A percentile compares a stretch with the other conserved stretches of the same genome.
phyloP scores from a whole-genome alignment of 2,329 filamentous ascomycete species.

The Talaromyces sp. region DNA sequence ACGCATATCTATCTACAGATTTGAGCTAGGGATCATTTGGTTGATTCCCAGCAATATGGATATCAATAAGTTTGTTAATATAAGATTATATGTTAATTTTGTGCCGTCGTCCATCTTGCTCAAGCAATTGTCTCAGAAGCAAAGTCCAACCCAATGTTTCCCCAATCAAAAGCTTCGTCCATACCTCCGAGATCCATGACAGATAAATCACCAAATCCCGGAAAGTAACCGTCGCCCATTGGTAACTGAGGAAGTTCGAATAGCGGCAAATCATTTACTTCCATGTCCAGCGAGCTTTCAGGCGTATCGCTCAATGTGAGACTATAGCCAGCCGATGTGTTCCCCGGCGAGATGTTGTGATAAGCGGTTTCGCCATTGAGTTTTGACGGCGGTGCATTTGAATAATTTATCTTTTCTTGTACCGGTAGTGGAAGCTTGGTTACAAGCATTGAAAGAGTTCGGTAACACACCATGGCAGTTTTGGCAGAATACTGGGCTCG shows the following conservation, averaged over 20 bases:
- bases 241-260: not conserved
- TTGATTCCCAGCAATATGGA: not conserved
- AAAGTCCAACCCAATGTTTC: not conserved
- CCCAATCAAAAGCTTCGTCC: not conserved
- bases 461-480: slow-evolving; percentile 19
- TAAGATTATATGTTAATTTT: not conserved
- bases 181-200: not conserved
- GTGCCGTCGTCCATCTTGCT: not conserved
- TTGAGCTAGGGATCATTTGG: too few species aligned
- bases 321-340: not conserved
- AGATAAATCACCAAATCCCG: not conserved
- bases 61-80: not conserved
- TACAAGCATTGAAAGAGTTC: slow-evolving; percentile 17
- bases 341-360: not conserved
- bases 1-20: not conserved
- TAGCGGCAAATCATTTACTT: not conserved
- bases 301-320: not conserved
- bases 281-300: not conserved
- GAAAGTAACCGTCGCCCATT: not conserved
- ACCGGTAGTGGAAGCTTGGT: slow-evolving; percentile 11
- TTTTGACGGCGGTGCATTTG: not conserved
- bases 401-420: not conserved
- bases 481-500: slow-evolving; percentile 16
- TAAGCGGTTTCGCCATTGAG: not conserved
- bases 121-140: not conserved